Evolutionary conservation across 2,329 filamentous ascomycete species (phyloP).

Genomic region (Akanthomyces uredinophilus): DNA sequence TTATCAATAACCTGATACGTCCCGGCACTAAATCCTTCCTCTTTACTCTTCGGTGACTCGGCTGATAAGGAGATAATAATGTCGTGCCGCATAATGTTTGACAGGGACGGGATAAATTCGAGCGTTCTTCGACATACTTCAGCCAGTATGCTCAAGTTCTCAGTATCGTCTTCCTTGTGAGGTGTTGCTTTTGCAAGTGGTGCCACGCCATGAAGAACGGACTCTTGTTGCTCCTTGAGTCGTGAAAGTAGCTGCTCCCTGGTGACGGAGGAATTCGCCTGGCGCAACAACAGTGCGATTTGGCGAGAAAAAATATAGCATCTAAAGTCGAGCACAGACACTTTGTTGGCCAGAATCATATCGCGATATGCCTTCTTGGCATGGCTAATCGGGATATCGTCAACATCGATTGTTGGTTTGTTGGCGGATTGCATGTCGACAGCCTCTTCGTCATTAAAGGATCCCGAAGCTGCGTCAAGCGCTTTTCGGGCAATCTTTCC

Average conservation of each 20-base stretch:
- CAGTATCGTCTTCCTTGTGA: constrained; percentile 54
- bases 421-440: constrained; percentile 47
- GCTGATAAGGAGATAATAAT: constrained; percentile 57
- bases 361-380: constrained; percentile 80
- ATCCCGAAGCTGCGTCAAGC: constrained; percentile 33
- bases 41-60: constrained; percentile 32
- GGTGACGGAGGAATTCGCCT: constrained; percentile 68
- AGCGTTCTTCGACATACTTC: constrained; percentile 80
- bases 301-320: constrained; percentile 92
- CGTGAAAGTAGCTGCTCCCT: constrained; percentile 58
- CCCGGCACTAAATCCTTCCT: constrained; percentile 30
- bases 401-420: constrained; percentile 35
- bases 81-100: constrained; percentile 74
- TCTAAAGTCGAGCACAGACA: constrained; percentile 92
- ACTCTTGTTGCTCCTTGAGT: constrained; percentile 57
- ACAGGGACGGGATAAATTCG: constrained; percentile 77
- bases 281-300: constrained; percentile 70
- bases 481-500: constrained; percentile 53
- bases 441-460: constrained; percentile 35
- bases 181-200: constrained; percentile 42
- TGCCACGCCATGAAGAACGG: constrained; percentile 52
- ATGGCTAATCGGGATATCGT: constrained; percentile 57
- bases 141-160: constrained; percentile 74
- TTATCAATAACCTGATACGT: constrained; percentile 61
- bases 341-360: constrained; percentile 88